Evolutionary conservation across 768 basidiomycete genomes (phyloP).

Genomic region (Phaeotremella skinneri): DNA sequence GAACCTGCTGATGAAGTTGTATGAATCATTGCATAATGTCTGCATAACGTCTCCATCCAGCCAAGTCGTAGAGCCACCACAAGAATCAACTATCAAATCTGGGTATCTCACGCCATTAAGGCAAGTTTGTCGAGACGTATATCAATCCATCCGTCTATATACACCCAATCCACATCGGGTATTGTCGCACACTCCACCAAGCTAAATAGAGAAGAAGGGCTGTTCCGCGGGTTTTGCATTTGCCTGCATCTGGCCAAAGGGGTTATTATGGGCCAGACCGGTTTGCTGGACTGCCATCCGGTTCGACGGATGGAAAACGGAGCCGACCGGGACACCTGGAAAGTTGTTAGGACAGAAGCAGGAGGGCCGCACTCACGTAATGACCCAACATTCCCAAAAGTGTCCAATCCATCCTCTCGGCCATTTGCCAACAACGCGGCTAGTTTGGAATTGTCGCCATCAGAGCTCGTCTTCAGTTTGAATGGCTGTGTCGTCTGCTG

Average conservation of each 20-base stretch:
- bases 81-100: no score
- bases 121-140: no score
- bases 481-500: conserved; percentile 51
- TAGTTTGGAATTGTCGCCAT: conserved; percentile 71
- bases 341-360: conserved; percentile 24
- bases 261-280: conserved; percentile 47
- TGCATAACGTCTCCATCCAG: conserved; percentile 1
- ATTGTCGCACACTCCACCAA: neutral
- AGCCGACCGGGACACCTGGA: conserved; percentile 55
- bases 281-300: conserved; percentile 47
- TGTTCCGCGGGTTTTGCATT: conserved; percentile 55
- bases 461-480: conserved; percentile 50
- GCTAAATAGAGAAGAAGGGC: conserved; percentile 74
- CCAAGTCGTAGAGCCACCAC: no score
- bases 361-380: conserved; percentile 58
- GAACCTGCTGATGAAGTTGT: conserved; percentile 8
- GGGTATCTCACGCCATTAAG: no score
- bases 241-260: conserved; percentile 59
- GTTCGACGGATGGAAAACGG: conserved; percentile 56
- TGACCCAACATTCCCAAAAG: conserved; percentile 84
- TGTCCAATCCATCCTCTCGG: conserved; percentile 84
- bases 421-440: conserved; percentile 75
- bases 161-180: neutral
- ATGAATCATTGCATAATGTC: neutral
- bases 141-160: no score